phyloP scores from a whole-genome alignment of 352 stramenopile species.

The Pythium phragmiticola region DNA sequence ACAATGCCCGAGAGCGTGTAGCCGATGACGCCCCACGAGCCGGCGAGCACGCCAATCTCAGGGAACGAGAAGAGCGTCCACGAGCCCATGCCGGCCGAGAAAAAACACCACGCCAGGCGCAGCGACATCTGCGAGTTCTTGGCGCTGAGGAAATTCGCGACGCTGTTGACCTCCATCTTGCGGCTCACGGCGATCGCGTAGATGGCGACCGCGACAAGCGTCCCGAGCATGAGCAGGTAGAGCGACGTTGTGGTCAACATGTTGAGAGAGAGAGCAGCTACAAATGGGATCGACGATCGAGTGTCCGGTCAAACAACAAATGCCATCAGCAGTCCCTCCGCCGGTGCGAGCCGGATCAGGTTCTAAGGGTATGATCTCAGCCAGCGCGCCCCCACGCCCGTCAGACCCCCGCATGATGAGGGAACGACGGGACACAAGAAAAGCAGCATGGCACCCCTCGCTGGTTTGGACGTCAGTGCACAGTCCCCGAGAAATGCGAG shows the following conservation, averaged over 20 bases:
- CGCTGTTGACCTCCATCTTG: constrained; percentile 46
- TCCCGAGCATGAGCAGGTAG: constrained; percentile 63
- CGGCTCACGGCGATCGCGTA: constrained; percentile 72
- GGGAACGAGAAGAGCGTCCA: constrained; percentile 79
- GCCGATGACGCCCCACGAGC: constrained; percentile 74
- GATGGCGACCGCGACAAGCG: constrained; percentile 50
- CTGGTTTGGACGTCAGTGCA: constrained; percentile 9
- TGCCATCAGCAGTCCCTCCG: constrained; percentile 54
- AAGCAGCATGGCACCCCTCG: constrained; percentile 6
- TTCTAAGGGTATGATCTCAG: constrained; percentile 72
- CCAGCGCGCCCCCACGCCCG: constrained; percentile 16
- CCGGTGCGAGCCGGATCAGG: constrained; percentile 66
- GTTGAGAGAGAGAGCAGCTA: neutral
- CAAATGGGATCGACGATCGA: neutral
- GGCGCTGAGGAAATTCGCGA: constrained; percentile 68
- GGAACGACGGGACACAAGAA: neutral
- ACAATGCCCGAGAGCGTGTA: constrained; percentile 65
- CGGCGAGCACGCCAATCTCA: constrained; percentile 66
- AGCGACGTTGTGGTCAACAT: constrained; percentile 12
- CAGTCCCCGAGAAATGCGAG: neutral
- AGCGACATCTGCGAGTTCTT: constrained; percentile 63
- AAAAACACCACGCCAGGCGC: constrained; percentile 76
- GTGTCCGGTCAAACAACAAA: no score
- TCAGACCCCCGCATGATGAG: neutral
- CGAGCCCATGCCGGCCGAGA: constrained; percentile 72